Base-by-base conservation (phyloP, 495 filamentous ascomycete species). In the Beverwykella pulmonaria region DNA sequence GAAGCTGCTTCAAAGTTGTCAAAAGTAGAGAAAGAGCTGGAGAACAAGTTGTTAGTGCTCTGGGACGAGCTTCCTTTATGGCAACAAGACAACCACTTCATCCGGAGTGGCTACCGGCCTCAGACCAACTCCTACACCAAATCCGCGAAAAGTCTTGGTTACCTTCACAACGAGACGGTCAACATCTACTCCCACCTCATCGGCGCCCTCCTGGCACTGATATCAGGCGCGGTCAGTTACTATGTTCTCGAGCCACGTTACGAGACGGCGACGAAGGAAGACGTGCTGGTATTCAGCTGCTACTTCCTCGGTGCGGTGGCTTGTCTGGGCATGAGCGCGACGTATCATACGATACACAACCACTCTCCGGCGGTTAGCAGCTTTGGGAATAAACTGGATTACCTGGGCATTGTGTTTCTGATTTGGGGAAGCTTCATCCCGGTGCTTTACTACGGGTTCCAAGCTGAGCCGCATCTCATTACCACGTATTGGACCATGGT, bases 81-180 rank as follows among this genome's bases (percentile, higher is more conserved):
- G 89, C 87, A 87, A 73, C 86, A 84, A 71, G 90, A 93, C 72
- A 93, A 93, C 70, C 86, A 88, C 55, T 90, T 86, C 79, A 90
- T 93, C 60, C 79, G 81, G 48, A 82, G 81, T 20, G 87, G 88
- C 60, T 93, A 93, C 73, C 87, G 91, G 20, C 87, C 87, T 22
- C 81, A 83, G 39, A 88, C 88, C 2, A 80, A 80, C 60, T 92
- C 89, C 4, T 88, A 88, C 73, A 73, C 74, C 15, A 79, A 75
- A 32, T 93, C 86, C 52, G 82, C 90, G 48, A 78, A 82, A 32
- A 90, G 86, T 27, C 78, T 92, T 63, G 76, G 81, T 52, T 91
- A 92, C 75, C 68, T 92, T n/a, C 91, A 98, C 79, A 98, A 97
- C 78, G 92, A 98, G 76, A 86, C 85, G n/a, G 89, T 98, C 65